Evolutionary conservation across 495 filamentous ascomycete species (phyloP), one percentile per base, ranked within the genome.

Genomic region (Massariosphaeria phaeospora): DNA sequence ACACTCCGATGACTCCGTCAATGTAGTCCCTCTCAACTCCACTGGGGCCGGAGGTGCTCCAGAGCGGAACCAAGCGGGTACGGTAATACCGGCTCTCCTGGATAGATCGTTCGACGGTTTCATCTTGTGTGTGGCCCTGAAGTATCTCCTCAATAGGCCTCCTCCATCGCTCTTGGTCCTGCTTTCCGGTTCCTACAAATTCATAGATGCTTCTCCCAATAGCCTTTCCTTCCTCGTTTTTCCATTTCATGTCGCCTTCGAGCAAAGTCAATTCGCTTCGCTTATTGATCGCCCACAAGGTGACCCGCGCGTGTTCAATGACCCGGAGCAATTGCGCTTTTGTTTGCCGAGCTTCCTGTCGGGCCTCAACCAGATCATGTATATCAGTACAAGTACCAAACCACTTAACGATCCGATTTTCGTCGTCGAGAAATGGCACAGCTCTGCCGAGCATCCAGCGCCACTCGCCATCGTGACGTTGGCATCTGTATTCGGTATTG

Each of bases 351-450:
- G 82, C 83, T 15, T 74, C 71, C 30, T 80, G 73, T 45, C 83
- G 76, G 0, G 80, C 71, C 61, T 83, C 74, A 4, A 86, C 79
- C 15, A 78, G 70, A 39, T 84, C 80, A 59, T 85, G 77, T 23
- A 85, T 81, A 41, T 86, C 81, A 8, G 81, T 85, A 62, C 79
- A 83, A n/a, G 81, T 72, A 58, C 83, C 85, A 59, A 84, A 86
- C 85, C 84, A 89, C 66, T 84, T 84, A 48, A 83, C 70, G 35
- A 88, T 85, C 26, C 71, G 67, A 0, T 80, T 80, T 71, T 84
- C 45, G 74, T 74, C 47, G 58, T 85, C 79, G 45, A 70, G 70
- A 48, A 88, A 66, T 0, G 85, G 84, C 29, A 83, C 53, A 0
- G 83, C 85, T 33, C 79, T 73, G 27, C 79, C 81, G 3, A 87